Evolutionary conservation across 108 stramenopile species (phyloP).

Genomic region (Stephanodiscus triporus): DNA sequence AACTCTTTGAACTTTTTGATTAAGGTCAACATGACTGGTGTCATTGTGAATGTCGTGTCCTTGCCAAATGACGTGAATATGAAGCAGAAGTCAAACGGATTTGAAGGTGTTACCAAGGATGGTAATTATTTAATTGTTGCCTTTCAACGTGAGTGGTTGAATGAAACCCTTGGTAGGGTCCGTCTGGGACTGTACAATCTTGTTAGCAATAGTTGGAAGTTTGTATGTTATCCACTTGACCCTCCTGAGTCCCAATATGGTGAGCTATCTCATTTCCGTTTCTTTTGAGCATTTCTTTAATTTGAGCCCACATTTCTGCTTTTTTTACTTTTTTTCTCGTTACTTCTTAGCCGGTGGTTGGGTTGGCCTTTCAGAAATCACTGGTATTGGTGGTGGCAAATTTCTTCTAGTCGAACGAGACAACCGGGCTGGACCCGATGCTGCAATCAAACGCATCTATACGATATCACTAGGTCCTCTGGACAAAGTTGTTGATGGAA

Average conservation of each 20-base stretch:
- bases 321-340: neutral
- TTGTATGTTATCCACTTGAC: conserved; percentile 63
- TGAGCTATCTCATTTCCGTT: neutral
- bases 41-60: conserved; percentile 49
- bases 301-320: neutral
- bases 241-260: conserved; percentile 39
- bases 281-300: neutral
- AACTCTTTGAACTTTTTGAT: conserved; percentile 56
- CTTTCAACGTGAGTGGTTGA: conserved; percentile 56
- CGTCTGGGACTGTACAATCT: conserved; percentile 60
- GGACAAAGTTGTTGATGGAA: conserved; percentile 34
- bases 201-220: conserved; percentile 40
- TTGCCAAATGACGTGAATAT: conserved; percentile 58
- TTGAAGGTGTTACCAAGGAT: conserved; percentile 66
- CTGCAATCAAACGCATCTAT: conserved; percentile 68
- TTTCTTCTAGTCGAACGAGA: conserved; percentile 76
- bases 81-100: conserved; percentile 57
- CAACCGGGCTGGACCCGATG: conserved; percentile 75
- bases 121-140: conserved; percentile 60
- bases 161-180: conserved; percentile 32
- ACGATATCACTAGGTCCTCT: conserved; percentile 48
- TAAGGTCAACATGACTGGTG: conserved; percentile 38
- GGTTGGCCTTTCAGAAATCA: conserved; percentile 77
- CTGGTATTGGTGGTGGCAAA: conserved; percentile 41
- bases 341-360: conserved; percentile 57